Percentiles rank a stretch among this genome's conserved stretches.
Evolutionary conservation across 1,284 basidiomycete species (phyloP).

Genomic region (Ustilago esculenta): DNA sequence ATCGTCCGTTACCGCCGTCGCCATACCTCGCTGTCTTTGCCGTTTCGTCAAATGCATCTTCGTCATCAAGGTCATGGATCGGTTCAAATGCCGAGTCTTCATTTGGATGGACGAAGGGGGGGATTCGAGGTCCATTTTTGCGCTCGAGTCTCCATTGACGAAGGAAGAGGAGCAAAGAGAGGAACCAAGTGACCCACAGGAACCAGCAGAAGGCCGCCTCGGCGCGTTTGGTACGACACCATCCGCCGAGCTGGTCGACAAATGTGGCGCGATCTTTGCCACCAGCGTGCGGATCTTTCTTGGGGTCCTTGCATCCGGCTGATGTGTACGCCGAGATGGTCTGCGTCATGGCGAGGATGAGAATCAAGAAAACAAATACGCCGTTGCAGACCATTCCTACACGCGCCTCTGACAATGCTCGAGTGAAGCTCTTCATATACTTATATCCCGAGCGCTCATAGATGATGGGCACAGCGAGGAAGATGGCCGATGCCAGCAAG

Average conservation of each 20-base stretch:
- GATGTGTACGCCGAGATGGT: constrained; percentile 59
- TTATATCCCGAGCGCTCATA: constrained; percentile 46
- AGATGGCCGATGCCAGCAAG: constrained; percentile 39
- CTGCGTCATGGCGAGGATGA: constrained; percentile 54
- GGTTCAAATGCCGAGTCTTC: constrained; percentile 61
- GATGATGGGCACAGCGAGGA: constrained; percentile 53
- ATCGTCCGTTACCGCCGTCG: constrained; percentile 36
- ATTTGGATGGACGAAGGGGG: constrained; percentile 57
- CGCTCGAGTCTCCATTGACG: constrained; percentile 56
- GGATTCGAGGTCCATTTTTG: constrained; percentile 62
- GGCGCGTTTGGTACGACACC: constrained; percentile 60
- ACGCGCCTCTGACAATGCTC: constrained; percentile 52
- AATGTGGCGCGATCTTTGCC: constrained; percentile 49
- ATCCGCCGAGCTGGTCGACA: constrained; percentile 46
- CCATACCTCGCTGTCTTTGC: constrained; percentile 37
- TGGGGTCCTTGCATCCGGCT: constrained; percentile 55
- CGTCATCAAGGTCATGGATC: constrained; percentile 50
- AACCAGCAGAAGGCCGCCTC: constrained; percentile 61
- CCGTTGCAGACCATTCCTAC: constrained; percentile 57
- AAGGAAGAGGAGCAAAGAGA: constrained; percentile 54
- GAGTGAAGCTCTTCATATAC: constrained; percentile 31
- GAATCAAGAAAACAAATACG: constrained; percentile 40
- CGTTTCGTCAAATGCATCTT: constrained; percentile 33
- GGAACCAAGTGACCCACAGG: constrained; percentile 47
- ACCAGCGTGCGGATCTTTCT: constrained; percentile 53